These are phyloP conservation scores for Fraxinus baroniana DNA, from an alignment of 305 asterid genomes.

Conservation along the genomic window DNA sequence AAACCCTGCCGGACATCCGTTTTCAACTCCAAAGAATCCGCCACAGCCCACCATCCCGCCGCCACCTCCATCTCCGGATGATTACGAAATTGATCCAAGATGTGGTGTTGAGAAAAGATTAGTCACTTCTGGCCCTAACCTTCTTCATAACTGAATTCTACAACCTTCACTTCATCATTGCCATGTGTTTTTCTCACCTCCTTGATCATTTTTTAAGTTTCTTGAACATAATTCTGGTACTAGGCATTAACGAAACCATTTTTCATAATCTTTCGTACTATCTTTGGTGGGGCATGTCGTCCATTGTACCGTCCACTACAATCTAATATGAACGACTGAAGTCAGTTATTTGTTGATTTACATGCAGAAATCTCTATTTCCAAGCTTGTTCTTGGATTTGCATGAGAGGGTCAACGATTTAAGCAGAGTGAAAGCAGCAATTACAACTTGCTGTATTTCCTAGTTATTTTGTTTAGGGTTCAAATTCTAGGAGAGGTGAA, in stretches of 20 bases:
- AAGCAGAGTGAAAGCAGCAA: slow-evolving; percentile 36
- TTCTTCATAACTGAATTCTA: slow-evolving; percentile 51
- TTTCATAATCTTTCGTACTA: not conserved
- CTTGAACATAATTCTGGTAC: not conserved
- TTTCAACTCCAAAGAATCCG: slow-evolving; percentile 48
- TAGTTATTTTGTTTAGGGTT: slow-evolving; percentile 5
- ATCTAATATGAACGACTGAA: not conserved
- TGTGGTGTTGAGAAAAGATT: slow-evolving; percentile 76
- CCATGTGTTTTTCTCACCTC: not conserved
- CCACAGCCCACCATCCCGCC: slow-evolving; percentile 48
- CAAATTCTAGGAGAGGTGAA: slow-evolving; percentile 15
- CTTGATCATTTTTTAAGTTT: not conserved
- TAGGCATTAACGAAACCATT: not conserved
- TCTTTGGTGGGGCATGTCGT: not conserved
- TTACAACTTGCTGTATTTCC: slow-evolving; percentile 49
- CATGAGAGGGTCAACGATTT: slow-evolving; percentile 5
- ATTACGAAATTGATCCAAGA: slow-evolving; percentile 68
- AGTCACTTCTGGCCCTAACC: slow-evolving; percentile 90
- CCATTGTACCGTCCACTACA: not conserved
- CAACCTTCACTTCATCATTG: not conserved
- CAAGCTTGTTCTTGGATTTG: slow-evolving; percentile 53
- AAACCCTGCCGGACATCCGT: slow-evolving; percentile 29
- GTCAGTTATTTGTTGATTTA: not conserved
- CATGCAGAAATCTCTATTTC: slow-evolving; percentile 41
- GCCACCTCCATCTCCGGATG: slow-evolving; percentile 25